These are phyloP conservation scores for Pestalotiopsis sp. DNA, from an alignment of 2,329 filamentous ascomycete genomes.

Conservation along the genomic window DNA sequence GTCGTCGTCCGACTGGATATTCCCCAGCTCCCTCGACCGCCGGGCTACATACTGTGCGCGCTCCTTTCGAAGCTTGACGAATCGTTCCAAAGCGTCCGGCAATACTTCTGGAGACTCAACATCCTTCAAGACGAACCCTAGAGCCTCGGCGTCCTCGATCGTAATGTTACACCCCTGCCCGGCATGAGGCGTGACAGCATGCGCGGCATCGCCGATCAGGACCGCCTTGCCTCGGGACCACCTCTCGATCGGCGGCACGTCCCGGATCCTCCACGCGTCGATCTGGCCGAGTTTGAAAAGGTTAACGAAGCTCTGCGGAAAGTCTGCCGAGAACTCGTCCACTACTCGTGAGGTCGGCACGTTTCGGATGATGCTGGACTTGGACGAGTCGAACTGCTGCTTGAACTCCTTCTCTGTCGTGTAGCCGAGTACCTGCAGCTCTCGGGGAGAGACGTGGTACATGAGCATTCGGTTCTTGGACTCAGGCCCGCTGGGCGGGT, in stretches of 20 bases:
- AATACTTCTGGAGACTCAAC: background rate
- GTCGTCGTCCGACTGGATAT: slow-evolving; percentile 20
- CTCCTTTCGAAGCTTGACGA: slow-evolving; percentile 22
- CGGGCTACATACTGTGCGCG: slow-evolving; percentile 22
- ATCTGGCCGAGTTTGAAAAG: slow-evolving; percentile 12
- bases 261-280: slow-evolving; percentile 24
- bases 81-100: slow-evolving; percentile 15
- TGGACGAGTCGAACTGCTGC: slow-evolving; percentile 20
- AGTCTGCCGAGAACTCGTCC: slow-evolving; percentile 21
- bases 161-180: slow-evolving; percentile 26
- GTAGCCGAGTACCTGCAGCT: slow-evolving; percentile 23
- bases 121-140: slow-evolving; percentile 14
- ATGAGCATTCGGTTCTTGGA: slow-evolving; percentile 21
- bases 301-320: slow-evolving; percentile 15
- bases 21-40: slow-evolving; percentile 21
- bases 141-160: slow-evolving; percentile 26
- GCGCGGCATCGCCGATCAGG: slow-evolving; percentile 18
- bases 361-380: slow-evolving; percentile 22
- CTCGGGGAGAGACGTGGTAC: slow-evolving; percentile 20
- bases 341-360: slow-evolving; percentile 17
- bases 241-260: slow-evolving; percentile 20
- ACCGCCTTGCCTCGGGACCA: slow-evolving; percentile 9
- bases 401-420: slow-evolving; percentile 23
- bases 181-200: slow-evolving; percentile 24
- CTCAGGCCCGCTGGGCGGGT: slow-evolving; percentile 13